These are phyloP conservation scores for Boletellus deceptivus DNA, from an alignment of 1,284 basidiomycete genomes.

Conservation along the genomic window DNA sequence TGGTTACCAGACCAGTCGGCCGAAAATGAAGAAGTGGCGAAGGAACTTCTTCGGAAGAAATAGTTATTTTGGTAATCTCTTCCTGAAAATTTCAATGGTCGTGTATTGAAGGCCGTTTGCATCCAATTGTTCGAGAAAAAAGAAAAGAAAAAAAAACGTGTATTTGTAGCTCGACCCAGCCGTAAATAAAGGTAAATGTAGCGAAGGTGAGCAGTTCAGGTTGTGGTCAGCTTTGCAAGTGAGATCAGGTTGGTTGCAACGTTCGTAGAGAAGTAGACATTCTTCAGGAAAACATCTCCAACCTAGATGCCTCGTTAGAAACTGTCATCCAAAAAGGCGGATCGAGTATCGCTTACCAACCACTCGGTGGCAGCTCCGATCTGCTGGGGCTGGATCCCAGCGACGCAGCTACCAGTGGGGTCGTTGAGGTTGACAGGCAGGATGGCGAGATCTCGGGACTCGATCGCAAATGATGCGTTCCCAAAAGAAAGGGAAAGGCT, in stretches of 20 bases:
- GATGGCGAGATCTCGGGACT: conserved; percentile 70
- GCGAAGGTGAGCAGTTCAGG: conserved; percentile 6
- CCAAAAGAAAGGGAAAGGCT: conserved; percentile 70
- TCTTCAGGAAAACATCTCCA: conserved; percentile 76
- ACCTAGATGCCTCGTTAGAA: conserved; percentile 36
- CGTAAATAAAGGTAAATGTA: not conserved
- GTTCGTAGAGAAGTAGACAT: conserved; percentile 76
- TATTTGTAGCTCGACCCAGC: conserved; percentile 5
- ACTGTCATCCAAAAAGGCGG: not conserved
- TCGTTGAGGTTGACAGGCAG: conserved; percentile 60
- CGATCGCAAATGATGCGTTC: conserved; percentile 59
- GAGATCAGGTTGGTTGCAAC: conserved; percentile 66
- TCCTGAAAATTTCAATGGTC: not conserved
- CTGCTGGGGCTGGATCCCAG: conserved; percentile 68
- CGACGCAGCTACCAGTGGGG: conserved; percentile 67
- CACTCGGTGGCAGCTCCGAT: conserved; percentile 66
- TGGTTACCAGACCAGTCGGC: conserved; percentile 73
- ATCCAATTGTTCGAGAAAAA: not conserved
- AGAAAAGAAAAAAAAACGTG: not conserved
- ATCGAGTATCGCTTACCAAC: conserved; percentile 50
- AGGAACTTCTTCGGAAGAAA: conserved; percentile 45
- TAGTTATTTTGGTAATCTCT: conserved; percentile 7
- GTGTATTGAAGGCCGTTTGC: not conserved
- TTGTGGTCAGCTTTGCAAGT: conserved; percentile 51
- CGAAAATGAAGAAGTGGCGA: conserved; percentile 50